Base-by-base conservation (phyloP, 495 filamentous ascomycete genomes). In the Penicillium diatomitis region DNA sequence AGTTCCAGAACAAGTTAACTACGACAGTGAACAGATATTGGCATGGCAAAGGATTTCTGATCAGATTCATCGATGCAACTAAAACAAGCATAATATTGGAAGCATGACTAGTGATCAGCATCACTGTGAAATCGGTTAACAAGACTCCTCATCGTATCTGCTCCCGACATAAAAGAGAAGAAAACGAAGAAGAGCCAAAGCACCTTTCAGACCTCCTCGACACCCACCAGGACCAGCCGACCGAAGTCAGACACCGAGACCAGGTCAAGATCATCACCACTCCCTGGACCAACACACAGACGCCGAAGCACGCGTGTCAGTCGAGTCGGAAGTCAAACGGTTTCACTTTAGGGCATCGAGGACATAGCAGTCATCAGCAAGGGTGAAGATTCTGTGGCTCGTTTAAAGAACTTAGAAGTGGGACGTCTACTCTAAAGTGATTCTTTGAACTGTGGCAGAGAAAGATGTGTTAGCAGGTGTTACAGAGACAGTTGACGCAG, bases 401-500 rank as follows among this genome's bases (percentile, higher is more conserved):
- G 72, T 83, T 78, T 86, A 78, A 79, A 83, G 74, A 85, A 81
- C 77, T 81, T 79, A 86, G 80, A 80, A 77, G 74, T 60, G 68
- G 77, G 80, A 85, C 82, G 77, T 85, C 73, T 82, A 86, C 84
- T 88, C 84, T 87, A 87, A 88, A 87, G 84, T 86, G 85, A 88
- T 88, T 86, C 83, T 87, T 82, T 82, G 79, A 82, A 79, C 76
- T 79, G 74, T 65, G 44, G 61, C 20, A 49, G 44, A 46, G 44
- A 8, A 46, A 37, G 33, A 48, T 39, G 57, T 58, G 59, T 72
- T 61, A 67, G 66, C 44, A 58, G 40, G 27, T 55, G 43, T 34
- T 34, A 50, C 12, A 8, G 7, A 8, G 28, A n/a, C 35, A 47
- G 11, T n/a, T 20, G 20, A 20, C 20, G 2, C 20, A 20, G 20